Conservation (phyloP, 1,284 basidiomycete species). For the Malassezia nana region DNA sequence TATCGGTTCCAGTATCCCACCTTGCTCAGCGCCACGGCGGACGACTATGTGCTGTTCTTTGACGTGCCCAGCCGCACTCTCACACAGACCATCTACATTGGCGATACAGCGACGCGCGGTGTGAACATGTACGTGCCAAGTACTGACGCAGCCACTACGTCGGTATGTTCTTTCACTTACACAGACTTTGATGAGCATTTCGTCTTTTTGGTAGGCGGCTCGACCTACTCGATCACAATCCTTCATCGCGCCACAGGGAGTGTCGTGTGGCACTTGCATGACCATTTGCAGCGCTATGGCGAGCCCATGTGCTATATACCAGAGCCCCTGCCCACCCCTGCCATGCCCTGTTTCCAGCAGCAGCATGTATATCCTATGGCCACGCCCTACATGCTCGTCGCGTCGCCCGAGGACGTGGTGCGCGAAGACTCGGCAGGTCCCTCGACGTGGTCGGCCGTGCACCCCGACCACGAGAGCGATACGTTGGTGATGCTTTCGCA, state of each 20-base stretch:
- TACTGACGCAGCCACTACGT: slow-evolving; percentile 22
- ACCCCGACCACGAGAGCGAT: slow-evolving; percentile 28
- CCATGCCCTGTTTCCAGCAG: slow-evolving; percentile 20
- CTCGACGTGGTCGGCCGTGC: slow-evolving; percentile 30
- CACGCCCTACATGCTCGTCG: slow-evolving; percentile 1
- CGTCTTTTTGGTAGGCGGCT: slow-evolving; percentile 27
- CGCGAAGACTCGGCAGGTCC: slow-evolving; percentile 21
- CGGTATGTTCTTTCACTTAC: background rate
- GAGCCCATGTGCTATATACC: background rate
- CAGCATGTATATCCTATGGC: slow-evolving; percentile 21
- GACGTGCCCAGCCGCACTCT: slow-evolving; percentile 22
- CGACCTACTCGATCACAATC: slow-evolving; percentile 24
- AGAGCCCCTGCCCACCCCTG: background rate
- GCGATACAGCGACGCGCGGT: slow-evolving; percentile 17
- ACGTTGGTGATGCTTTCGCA: slow-evolving; percentile 34
- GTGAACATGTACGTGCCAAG: slow-evolving; percentile 20
- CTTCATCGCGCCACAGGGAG: slow-evolving; percentile 19
- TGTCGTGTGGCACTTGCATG: slow-evolving; percentile 25
- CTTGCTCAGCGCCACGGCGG: slow-evolving; percentile 24
- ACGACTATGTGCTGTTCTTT: slow-evolving; percentile 22
- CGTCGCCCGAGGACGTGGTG: slow-evolving; percentile 14
- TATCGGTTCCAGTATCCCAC: slow-evolving; percentile 35
- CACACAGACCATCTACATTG: slow-evolving; percentile 21
- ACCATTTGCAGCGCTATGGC: slow-evolving; percentile 23
- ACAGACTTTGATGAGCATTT: slow-evolving; percentile 36